Base-by-base conservation (phyloP, 495 filamentous ascomycete genomes). In the Diplogelasinospora grovesii region DNA sequence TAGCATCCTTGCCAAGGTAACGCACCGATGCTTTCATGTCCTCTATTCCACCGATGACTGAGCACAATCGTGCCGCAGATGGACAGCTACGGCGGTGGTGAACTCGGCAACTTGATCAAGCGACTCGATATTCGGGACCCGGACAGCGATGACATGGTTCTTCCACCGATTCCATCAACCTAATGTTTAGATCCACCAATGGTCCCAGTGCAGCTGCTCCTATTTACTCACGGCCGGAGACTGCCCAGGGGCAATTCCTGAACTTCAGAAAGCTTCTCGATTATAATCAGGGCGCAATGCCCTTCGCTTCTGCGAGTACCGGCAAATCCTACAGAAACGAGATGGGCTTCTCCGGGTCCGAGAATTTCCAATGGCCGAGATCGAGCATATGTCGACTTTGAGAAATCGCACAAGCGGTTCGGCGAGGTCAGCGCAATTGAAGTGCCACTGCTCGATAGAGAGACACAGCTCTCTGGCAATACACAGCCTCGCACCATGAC, bases 61-160 rank as follows among this genome's bases (percentile, higher is more conserved):
- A n/a, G n/a, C 8, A 6, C 5, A 33, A 18, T 14, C 14, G 30
- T 1, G 4, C 21, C 15, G 30, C 16, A 64, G 62, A 80, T 83
- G 8, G 82, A 84, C 56, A 84, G 84, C 62, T 85, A 76, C 51
- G 70, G 68, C 52, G 79, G 81, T 10, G 15, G 15, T 10, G n/a
- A 33, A 18, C 30, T 33, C 11, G 13, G 30, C 11, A 18, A 33
- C 15, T 5, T 33, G 13, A 33, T 33, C 30, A 33, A 14, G 21
- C 10, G 30, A 18, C 30, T 33, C 14, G 30, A 33, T 16, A 18
- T 33, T 33, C 30, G 30, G 11, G 21, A 33, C 21, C 30, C 30
- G 21, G 30, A 33, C 14, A 18, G 30, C 30, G 21, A 33, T 10
- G 30, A 18, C 14, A 18, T 18, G 30, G 30, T 19, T 18, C 18